These are phyloP conservation scores for Penicillium steckii DNA, from an alignment of 495 filamentous ascomycete species.

Conservation along the genomic window DNA sequence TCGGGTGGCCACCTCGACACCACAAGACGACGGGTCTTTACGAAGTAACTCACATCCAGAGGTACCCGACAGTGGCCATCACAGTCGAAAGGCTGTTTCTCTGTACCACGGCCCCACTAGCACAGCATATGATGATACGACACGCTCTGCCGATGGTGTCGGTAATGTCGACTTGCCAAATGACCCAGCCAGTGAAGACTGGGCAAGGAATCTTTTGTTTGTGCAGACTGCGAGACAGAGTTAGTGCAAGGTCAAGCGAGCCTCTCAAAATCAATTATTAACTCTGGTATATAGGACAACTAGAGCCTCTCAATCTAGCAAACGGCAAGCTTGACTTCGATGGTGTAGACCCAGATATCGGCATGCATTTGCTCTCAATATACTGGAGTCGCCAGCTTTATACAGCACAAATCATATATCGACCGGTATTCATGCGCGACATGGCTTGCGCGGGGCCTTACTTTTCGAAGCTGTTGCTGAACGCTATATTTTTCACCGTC, in stretches of 20 bases:
- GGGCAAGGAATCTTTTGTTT: constrained; percentile 23
- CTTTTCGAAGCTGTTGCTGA: constrained; percentile 45
- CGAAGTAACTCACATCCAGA: constrained; percentile 22
- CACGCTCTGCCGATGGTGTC: constrained; percentile 4
- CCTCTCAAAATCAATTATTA: background rate
- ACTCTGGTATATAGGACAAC: constrained; percentile 17
- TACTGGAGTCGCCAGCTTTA: constrained; percentile 42
- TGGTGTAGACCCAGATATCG: constrained; percentile 36
- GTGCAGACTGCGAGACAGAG: constrained; percentile 30
- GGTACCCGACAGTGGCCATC: constrained; percentile 17
- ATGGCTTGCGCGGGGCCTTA: constrained; percentile 43
- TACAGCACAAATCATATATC: constrained; percentile 31
- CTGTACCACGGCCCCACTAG: constrained; percentile 34
- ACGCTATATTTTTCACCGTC: constrained; percentile 44
- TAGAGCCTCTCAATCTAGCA: constrained; percentile 29
- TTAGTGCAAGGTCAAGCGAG: constrained; percentile 3
- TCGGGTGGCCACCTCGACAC: background rate
- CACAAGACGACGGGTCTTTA: constrained; percentile 4
- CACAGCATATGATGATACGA: constrained; percentile 30
- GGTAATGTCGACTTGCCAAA: constrained; percentile 3
- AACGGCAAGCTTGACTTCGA: constrained; percentile 38
- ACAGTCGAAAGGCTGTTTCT: constrained; percentile 12
- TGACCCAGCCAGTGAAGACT: constrained; percentile 14
- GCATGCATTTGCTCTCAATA: constrained; percentile 37
- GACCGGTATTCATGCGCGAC: constrained; percentile 33